These are phyloP conservation scores for Panicum hallii DNA, from an alignment of 202 grass and related monocot species.

Conservation along the genomic window DNA sequence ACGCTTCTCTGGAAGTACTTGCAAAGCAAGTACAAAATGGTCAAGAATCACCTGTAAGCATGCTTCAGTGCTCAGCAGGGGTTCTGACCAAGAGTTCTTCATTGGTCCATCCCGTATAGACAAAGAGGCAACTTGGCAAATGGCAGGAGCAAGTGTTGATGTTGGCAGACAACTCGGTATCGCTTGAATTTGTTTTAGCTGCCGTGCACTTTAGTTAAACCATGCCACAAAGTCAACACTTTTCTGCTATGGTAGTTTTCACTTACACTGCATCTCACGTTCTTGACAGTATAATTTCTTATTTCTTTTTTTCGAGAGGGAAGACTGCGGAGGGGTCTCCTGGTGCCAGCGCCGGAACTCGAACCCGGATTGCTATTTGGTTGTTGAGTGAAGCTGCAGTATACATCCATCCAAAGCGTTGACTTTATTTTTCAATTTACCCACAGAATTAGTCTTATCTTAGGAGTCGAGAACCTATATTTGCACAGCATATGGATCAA, in stretches of 20 bases:
- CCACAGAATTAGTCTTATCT: background rate
- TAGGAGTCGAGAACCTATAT: background rate
- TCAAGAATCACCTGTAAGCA: background rate
- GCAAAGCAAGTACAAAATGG: background rate
- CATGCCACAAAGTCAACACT: background rate
- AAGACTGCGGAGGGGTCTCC: no score
- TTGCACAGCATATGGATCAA: background rate
- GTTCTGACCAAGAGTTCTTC: constrained; percentile 15
- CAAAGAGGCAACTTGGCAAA: background rate
- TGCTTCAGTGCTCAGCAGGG: background rate
- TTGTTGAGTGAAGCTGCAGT: background rate
- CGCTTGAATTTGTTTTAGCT: background rate
- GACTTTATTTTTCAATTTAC: background rate
- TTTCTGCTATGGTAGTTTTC: background rate
- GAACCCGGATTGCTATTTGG: background rate
- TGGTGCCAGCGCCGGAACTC: no score
- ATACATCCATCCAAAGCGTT: background rate
- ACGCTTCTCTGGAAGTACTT: background rate
- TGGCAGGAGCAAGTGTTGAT: background rate
- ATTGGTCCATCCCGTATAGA: background rate
- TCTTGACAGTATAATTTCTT: background rate
- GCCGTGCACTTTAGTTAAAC: background rate
- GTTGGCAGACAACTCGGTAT: background rate
- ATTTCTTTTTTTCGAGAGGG: background rate
- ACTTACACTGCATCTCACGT: background rate